A percentile compares a stretch with the other conserved stretches of the same genome.
Evolutionary conservation across 352 stramenopile genomes (phyloP).

Genomic region (Phytophthora pisi): DNA sequence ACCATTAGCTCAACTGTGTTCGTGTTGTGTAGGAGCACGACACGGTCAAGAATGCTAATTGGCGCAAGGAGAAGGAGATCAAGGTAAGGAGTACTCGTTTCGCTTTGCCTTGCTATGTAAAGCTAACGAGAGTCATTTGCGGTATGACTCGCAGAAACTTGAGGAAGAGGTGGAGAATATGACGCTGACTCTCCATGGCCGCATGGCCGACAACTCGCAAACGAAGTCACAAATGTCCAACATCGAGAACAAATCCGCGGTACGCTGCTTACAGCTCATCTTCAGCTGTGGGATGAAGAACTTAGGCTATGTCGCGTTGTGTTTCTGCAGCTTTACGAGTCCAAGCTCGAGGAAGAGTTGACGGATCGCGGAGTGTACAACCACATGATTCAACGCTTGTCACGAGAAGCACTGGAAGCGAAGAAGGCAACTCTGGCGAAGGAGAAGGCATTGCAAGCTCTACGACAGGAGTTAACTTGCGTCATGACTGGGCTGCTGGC

Average conservation of each 20-base stretch:
- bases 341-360: conserved; percentile 79
- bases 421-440: conserved; percentile 74
- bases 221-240: conserved; percentile 65
- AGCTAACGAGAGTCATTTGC: conserved; percentile 1
- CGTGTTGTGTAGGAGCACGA: conserved; percentile 58
- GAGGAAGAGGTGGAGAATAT: conserved; percentile 84
- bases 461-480: conserved; percentile 65
- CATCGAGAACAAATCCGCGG: conserved; percentile 80
- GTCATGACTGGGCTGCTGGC: conserved; percentile 58
- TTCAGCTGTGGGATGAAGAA: background rate
- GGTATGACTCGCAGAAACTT: conserved; percentile 46
- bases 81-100: conserved; percentile 29
- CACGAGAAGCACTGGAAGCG: conserved; percentile 55
- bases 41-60: conserved; percentile 67
- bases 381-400: conserved; percentile 83
- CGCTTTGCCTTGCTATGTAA: background rate
- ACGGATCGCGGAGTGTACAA: conserved; percentile 76
- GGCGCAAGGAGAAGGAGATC: conserved; percentile 75
- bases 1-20: background rate
- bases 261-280: conserved; percentile 20
- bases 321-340: conserved; percentile 65
- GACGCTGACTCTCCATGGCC: conserved; percentile 67
- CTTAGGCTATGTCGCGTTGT: background rate
- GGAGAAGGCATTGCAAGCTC: conserved; percentile 59
- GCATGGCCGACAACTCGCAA: conserved; percentile 59